phyloP scores from a whole-genome alignment of 768 basidiomycete species.

The Termitomyces sp. region DNA sequence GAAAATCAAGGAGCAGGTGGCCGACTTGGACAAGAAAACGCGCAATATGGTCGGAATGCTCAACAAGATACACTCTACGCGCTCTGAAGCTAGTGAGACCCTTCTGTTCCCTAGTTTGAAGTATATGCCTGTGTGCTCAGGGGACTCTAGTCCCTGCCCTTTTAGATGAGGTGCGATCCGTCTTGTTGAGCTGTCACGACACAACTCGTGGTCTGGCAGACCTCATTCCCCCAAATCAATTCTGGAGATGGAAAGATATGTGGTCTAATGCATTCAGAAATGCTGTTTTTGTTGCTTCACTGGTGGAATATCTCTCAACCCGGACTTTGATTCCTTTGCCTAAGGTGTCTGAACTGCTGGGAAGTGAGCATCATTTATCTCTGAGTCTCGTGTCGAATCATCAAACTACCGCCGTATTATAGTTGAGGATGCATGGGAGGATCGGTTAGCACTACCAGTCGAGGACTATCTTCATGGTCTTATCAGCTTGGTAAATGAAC shows the following conservation, averaged over 20 bases:
- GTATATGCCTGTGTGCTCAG: neutral
- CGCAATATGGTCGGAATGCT: slow-evolving; percentile 71
- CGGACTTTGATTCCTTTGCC: slow-evolving; percentile 58
- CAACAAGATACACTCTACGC: slow-evolving; percentile 79
- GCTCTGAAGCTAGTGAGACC: slow-evolving; percentile 50
- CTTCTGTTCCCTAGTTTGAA: neutral
- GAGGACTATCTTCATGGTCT: slow-evolving; percentile 85
- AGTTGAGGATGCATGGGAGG: slow-evolving; percentile 73
- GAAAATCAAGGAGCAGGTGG: slow-evolving; percentile 80
- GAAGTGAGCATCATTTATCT: slow-evolving; percentile 46
- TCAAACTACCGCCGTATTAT: slow-evolving; percentile 33
- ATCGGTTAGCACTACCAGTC: slow-evolving; percentile 55
- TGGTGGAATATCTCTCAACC: slow-evolving; percentile 61
- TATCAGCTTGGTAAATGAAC: slow-evolving; percentile 74
- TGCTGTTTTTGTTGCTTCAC: slow-evolving; percentile 60
- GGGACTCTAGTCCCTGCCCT: slow-evolving; percentile 51
- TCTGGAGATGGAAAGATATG: slow-evolving; percentile 85
- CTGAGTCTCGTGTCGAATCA: neutral
- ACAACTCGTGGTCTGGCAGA: slow-evolving; percentile 48
- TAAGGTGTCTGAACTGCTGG: slow-evolving; percentile 51
- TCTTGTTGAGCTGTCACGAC: slow-evolving; percentile 51
- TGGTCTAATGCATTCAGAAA: slow-evolving; percentile 70
- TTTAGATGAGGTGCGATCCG: slow-evolving; percentile 52
- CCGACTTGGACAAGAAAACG: slow-evolving; percentile 71
- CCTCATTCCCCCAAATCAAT: slow-evolving; percentile 65